phyloP scores from a whole-genome alignment of 495 filamentous ascomycete genomes.

The Cudoniella acicularis region DNA sequence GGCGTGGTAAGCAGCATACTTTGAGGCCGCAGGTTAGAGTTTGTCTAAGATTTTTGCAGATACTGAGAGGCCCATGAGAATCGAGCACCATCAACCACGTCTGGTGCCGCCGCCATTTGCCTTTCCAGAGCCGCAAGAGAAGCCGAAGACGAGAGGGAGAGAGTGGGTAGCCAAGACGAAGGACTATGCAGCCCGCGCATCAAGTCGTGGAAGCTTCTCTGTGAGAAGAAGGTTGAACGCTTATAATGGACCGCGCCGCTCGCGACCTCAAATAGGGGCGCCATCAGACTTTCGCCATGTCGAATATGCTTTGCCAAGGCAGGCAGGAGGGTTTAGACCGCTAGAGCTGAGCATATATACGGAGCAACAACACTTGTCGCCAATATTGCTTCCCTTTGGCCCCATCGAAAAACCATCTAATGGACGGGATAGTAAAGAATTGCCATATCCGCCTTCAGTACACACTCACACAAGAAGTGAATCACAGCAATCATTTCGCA shows the following conservation, averaged over 20 bases:
- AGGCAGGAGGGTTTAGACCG: slow-evolving; percentile 54
- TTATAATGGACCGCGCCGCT: slow-evolving; percentile 31
- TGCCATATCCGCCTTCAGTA: slow-evolving; percentile 35
- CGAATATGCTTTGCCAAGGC: slow-evolving; percentile 32
- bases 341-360: slow-evolving; percentile 73
- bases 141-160: slow-evolving; percentile 10
- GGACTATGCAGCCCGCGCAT: slow-evolving; percentile 43
- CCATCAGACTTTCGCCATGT: slow-evolving; percentile 53
- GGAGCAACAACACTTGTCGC: slow-evolving; percentile 63
- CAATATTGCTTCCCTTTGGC: slow-evolving; percentile 50
- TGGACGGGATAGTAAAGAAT: slow-evolving; percentile 13
- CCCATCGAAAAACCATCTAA: slow-evolving; percentile 14
- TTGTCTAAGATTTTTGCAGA: slow-evolving; percentile 17
- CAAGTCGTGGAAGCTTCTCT: slow-evolving; percentile 49
- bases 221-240: slow-evolving; percentile 38
- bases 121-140: slow-evolving; percentile 21
- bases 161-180: slow-evolving; percentile 41
- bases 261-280: slow-evolving; percentile 46
- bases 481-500: slow-evolving; percentile 46
- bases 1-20: slow-evolving; percentile 18
- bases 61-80: slow-evolving; percentile 23
- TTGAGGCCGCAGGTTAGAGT: background rate
- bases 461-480: slow-evolving; percentile 41
- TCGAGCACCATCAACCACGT: slow-evolving; percentile 27
- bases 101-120: slow-evolving; percentile 20